phyloP scores from a whole-genome alignment of 2,329 filamentous ascomycete genomes.

The Sphaerulina musiva region DNA sequence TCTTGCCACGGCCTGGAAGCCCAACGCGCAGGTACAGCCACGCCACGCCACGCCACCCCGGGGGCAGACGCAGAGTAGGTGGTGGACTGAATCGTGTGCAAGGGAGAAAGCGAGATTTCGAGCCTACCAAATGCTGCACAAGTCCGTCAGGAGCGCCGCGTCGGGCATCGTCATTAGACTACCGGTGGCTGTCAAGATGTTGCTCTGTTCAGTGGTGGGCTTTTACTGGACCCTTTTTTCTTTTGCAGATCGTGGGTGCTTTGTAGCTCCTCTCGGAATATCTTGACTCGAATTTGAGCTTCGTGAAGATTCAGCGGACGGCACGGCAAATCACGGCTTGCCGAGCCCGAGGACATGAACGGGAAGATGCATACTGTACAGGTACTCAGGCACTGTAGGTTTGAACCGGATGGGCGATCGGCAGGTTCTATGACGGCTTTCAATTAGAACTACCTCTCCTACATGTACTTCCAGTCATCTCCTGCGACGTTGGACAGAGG shows the following conservation, averaged over 20 bases:
- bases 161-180: constrained; percentile 10
- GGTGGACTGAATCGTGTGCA: constrained; percentile 1
- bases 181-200: too few relatives aligned
- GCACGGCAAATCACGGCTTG: not conserved
- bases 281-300: constrained; percentile 1
- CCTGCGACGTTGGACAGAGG: too few relatives aligned
- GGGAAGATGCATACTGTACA: too few relatives aligned
- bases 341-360: too few relatives aligned
- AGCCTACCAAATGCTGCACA: constrained; percentile 45
- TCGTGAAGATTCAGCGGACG: not conserved
- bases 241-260: not conserved
- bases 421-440: too few relatives aligned
- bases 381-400: not conserved
- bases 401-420: too few relatives aligned
- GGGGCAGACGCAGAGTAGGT: too few relatives aligned
- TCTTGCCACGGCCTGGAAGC: not conserved
- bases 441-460: too few relatives aligned
- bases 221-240: not conserved
- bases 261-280: not conserved
- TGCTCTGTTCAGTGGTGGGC: too few relatives aligned
- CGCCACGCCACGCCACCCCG: too few relatives aligned
- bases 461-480: too few relatives aligned
- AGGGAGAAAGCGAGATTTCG: constrained; percentile 3
- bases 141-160: constrained; percentile 32
- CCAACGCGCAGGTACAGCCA: too few relatives aligned